Conservation (phyloP, 805 yeast species). For the Kazachstania martiniae region DNA sequence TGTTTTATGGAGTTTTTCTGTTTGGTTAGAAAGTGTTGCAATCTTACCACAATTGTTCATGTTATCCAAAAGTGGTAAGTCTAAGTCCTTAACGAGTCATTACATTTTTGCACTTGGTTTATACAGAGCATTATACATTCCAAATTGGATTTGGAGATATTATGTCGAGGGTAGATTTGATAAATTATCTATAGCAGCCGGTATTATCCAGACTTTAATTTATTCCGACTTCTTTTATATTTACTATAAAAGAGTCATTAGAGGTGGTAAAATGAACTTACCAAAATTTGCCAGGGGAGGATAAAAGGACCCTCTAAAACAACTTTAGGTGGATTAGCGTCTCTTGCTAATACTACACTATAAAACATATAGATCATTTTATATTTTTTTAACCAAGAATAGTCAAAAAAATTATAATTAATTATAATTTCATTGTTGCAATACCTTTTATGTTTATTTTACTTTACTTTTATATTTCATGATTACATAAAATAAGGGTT, state of each 20-base stretch:
- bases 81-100: constrained; percentile 79
- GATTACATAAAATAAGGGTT: too few species aligned
- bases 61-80: constrained; percentile 81
- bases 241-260: constrained; percentile 72
- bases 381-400: too few species aligned
- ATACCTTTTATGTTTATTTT: too few species aligned
- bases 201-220: constrained; percentile 72
- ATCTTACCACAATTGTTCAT: constrained; percentile 87
- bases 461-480: too few species aligned
- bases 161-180: constrained; percentile 49
- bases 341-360: too few species aligned
- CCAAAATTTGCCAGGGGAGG: constrained; percentile 31
- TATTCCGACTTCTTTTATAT: constrained; percentile 95
- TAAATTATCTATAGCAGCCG: constrained; percentile 62
- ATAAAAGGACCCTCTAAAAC: too few species aligned
- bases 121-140: constrained; percentile 81
- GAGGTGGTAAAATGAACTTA: constrained; percentile 65
- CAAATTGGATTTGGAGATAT: constrained; percentile 92
- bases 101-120: constrained; percentile 89
- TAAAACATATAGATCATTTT: too few species aligned
- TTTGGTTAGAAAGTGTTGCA: constrained; percentile 90
- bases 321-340: too few species aligned
- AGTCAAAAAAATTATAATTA: too few species aligned
- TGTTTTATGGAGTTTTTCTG: constrained; percentile 74
- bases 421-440: too few species aligned